Conservation (phyloP, 768 basidiomycete genomes). For the Trametes cingulata region DNA sequence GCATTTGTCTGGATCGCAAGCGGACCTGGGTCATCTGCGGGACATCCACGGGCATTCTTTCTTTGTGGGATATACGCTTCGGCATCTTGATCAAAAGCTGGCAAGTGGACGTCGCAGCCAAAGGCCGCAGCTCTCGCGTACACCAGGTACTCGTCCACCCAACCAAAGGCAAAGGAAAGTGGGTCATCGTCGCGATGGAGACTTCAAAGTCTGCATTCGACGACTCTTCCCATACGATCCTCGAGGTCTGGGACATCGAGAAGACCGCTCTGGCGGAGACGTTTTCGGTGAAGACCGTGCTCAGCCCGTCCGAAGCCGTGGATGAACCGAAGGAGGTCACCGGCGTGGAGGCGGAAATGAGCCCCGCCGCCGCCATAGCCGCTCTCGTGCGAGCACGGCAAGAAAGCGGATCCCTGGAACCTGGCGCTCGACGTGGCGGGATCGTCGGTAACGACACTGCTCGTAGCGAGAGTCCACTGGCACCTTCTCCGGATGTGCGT, state of each 20-base stretch:
- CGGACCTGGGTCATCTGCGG: constrained; percentile 88
- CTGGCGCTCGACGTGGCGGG: constrained; percentile 15
- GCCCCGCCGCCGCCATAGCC: constrained; percentile 74
- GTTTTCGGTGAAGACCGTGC: constrained; percentile 59
- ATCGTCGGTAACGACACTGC: constrained; percentile 23
- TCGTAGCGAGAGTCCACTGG: constrained; percentile 36
- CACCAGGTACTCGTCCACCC: constrained; percentile 84
- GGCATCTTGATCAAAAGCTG: constrained; percentile 87
- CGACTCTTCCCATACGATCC: constrained; percentile 44
- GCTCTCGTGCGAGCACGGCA: constrained; percentile 75
- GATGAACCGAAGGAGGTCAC: constrained; percentile 54
- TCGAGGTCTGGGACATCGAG: constrained; percentile 95
- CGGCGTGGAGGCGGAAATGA: constrained; percentile 58
- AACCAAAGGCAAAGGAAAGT: constrained; percentile 81
- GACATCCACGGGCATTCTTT: constrained; percentile 80
- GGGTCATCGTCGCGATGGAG: constrained; percentile 85
- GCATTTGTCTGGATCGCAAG: constrained; percentile 81
- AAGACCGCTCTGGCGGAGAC: constrained; percentile 77
- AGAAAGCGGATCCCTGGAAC: constrained; percentile 29
- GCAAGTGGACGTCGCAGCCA: constrained; percentile 64
- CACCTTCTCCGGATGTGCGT: constrained; percentile 67
- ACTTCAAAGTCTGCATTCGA: constrained; percentile 29
- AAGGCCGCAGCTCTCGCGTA: constrained; percentile 56
- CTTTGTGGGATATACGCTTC: constrained; percentile 95
- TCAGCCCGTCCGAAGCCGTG: constrained; percentile 45